A percentile compares a stretch with the other conserved stretches of the same genome.
These are phyloP conservation scores for Apiospora arundinis DNA, from an alignment of 2,329 filamentous ascomycete species.

Conservation along the genomic window DNA sequence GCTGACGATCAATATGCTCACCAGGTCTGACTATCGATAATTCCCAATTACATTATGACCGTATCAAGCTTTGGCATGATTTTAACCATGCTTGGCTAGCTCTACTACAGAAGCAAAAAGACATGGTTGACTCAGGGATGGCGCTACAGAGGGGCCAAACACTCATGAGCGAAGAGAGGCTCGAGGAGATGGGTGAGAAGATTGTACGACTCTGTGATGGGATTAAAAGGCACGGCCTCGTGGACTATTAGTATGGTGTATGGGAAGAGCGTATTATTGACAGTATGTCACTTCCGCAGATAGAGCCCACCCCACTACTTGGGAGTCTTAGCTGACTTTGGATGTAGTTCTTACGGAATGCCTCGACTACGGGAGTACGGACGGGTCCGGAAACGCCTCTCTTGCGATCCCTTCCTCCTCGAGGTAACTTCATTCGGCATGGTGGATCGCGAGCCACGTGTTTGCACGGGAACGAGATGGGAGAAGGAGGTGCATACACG, in stretches of 20 bases:
- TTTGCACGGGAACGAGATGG: background rate
- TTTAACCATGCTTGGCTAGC: slow-evolving; percentile 94
- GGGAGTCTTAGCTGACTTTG: slow-evolving; percentile 25
- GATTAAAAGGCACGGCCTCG: slow-evolving; percentile 88
- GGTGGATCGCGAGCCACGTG: background rate
- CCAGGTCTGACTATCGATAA: slow-evolving; percentile 86
- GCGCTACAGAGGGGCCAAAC: slow-evolving; percentile 63
- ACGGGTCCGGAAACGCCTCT: slow-evolving; percentile 25
- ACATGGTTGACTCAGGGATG: slow-evolving; percentile 68
- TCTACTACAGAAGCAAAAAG: slow-evolving; percentile 82
- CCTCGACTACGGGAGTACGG: slow-evolving; percentile 51
- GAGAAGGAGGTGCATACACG: background rate
- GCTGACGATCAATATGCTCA: background rate
- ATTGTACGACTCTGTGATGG: slow-evolving; percentile 83
- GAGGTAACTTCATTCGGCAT: background rate
- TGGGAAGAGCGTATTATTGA: slow-evolving; percentile 92
- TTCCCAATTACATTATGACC: slow-evolving; percentile 73
- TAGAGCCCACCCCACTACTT: background rate
- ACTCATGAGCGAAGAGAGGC: slow-evolving; percentile 65
- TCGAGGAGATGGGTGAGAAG: slow-evolving; percentile 83
- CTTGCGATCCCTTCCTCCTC: background rate
- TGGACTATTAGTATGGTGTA: slow-evolving; percentile 96
- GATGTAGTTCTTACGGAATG: slow-evolving; percentile 43
- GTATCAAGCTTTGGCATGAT: slow-evolving; percentile 87
- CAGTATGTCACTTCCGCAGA: slow-evolving; percentile 60